Base-by-base conservation (phyloP, 1,139 yeast genomes). In the Lodderomyces orthopsilosis region DNA sequence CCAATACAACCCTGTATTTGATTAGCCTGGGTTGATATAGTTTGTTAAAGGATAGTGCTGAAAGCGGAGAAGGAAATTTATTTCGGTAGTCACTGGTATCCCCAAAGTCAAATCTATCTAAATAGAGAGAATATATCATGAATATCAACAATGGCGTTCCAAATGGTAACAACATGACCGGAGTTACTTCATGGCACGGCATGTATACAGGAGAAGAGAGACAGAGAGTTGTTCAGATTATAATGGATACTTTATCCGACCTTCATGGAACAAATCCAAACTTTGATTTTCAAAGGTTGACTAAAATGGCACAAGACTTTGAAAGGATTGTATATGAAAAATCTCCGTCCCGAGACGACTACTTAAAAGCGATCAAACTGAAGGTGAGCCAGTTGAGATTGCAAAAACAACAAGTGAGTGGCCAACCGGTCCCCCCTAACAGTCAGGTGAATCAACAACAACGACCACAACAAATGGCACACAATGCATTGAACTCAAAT, bases 231-330 rank as follows among this genome's bases (percentile, higher is more conserved):
- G 71, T 72, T 21, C 71, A 64, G 46, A 61, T 70, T 35, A 61
- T 73, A 13, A 59, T 72, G 45, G 62, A 62, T 38, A 65, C 75
- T 2, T 61, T 73, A 41, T 65, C 67, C 46, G 76, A 70, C 37
- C 61, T 70, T 45, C 75, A 67, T 48, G 63, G 61, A 19, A 49
- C 63, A 35, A 63, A 57, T 48, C 53, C 63, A 36, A 63, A 56
- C 49, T 68, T 62, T 48, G 70, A 70, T 50, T 63, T 63, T 24
- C 72, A 67, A 45, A 61, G 67, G 42, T 75, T 74, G 19, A 60
- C 66, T 17, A 56, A 59, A 34, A 68, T 71, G 64, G 76, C 78
- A 22, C 71, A 66, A 42, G 77, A 71, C 45, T 72, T 71, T 49
- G 78, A 73, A 48, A 70, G 69, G 52, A 64, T 57, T 46, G 69